Conservation (phyloP, 768 basidiomycete species). For the Amanita molliuscula region DNA sequence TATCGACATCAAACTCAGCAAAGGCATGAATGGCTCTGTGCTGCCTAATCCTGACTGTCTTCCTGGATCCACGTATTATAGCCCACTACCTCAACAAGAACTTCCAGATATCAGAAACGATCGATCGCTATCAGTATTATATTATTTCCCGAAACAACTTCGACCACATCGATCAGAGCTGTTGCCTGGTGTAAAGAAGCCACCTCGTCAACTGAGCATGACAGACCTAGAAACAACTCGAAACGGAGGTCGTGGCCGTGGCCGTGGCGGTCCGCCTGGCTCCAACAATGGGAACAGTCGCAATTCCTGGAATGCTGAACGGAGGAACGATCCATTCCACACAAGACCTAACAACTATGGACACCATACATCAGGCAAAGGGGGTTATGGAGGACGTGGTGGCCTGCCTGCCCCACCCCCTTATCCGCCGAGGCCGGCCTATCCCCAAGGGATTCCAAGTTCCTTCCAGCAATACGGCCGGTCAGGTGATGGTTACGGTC, state of each 20-base stretch:
- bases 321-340: slow-evolving; percentile 37
- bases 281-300: slow-evolving; percentile 1
- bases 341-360: slow-evolving; percentile 29
- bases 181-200: slow-evolving; percentile 58
- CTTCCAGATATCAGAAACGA: slow-evolving; percentile 81
- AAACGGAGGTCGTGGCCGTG: slow-evolving; percentile 38
- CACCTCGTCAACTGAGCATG: slow-evolving; percentile 49
- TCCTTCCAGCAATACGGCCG: slow-evolving; percentile 22
- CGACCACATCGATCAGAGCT: slow-evolving; percentile 79
- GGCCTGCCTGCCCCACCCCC: slow-evolving; percentile 24
- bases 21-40: slow-evolving; percentile 73
- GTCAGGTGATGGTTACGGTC: slow-evolving; percentile 9
- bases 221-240: slow-evolving; percentile 66
- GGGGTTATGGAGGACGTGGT: slow-evolving; percentile 17
- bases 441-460: slow-evolving; percentile 17
- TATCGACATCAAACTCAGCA: slow-evolving; percentile 58
- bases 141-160: slow-evolving; percentile 83
- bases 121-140: slow-evolving; percentile 76
- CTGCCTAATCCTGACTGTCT: slow-evolving; percentile 82
- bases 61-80: slow-evolving; percentile 84
- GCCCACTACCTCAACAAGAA: slow-evolving; percentile 49
- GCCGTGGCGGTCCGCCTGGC: slow-evolving; percentile 29
- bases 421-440: slow-evolving; percentile 20
- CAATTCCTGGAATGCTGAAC: slow-evolving; percentile 21
- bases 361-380: slow-evolving; percentile 16